Percentiles rank a stretch among this genome's conserved stretches.
phyloP scores from a whole-genome alignment of 768 basidiomycete species.

The Tylopilus rubrobrunneus region DNA sequence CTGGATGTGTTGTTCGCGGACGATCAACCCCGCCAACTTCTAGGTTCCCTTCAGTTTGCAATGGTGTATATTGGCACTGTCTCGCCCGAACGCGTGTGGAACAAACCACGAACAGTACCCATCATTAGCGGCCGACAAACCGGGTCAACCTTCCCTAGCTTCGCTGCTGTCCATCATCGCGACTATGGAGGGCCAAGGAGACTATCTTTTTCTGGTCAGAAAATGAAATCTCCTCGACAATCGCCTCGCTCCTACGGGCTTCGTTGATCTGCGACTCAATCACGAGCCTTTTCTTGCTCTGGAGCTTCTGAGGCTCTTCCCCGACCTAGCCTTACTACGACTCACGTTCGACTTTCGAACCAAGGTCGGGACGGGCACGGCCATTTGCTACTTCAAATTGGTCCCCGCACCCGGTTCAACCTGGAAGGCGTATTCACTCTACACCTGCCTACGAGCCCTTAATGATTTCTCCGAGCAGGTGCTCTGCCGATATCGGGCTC shows the following conservation, averaged over 20 bases:
- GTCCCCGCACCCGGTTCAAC: slow-evolving; percentile 38
- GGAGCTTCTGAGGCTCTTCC: slow-evolving; percentile 38
- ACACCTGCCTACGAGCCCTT: slow-evolving; percentile 58
- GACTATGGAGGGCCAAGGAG: slow-evolving; percentile 56
- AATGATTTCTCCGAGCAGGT: slow-evolving; percentile 52
- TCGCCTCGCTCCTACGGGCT: slow-evolving; percentile 24
- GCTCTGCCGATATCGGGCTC: neutral
- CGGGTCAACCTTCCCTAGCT: slow-evolving; percentile 28
- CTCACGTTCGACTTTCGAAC: slow-evolving; percentile 53
- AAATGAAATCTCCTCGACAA: slow-evolving; percentile 49
- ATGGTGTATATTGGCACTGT: slow-evolving; percentile 80
- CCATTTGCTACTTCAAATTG: slow-evolving; percentile 43
- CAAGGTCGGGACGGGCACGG: slow-evolving; percentile 46
- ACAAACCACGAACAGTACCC: slow-evolving; percentile 44
- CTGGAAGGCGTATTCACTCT: slow-evolving; percentile 62
- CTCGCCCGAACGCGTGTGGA: slow-evolving; percentile 70
- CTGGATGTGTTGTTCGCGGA: slow-evolving; percentile 69
- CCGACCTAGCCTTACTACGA: slow-evolving; percentile 58
- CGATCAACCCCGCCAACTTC: slow-evolving; percentile 60
- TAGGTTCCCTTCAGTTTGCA: slow-evolving; percentile 86
- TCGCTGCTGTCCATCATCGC: slow-evolving; percentile 49
- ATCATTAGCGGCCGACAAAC: too few relatives aligned
- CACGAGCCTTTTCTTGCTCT: slow-evolving; percentile 24
- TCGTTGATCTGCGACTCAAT: slow-evolving; percentile 11
- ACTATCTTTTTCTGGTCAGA: slow-evolving; percentile 65